A percentile compares a stretch with the other conserved stretches of the same genome.
phyloP scores from a whole-genome alignment of 768 basidiomycete species.

The Coprinopsis sp. region DNA sequence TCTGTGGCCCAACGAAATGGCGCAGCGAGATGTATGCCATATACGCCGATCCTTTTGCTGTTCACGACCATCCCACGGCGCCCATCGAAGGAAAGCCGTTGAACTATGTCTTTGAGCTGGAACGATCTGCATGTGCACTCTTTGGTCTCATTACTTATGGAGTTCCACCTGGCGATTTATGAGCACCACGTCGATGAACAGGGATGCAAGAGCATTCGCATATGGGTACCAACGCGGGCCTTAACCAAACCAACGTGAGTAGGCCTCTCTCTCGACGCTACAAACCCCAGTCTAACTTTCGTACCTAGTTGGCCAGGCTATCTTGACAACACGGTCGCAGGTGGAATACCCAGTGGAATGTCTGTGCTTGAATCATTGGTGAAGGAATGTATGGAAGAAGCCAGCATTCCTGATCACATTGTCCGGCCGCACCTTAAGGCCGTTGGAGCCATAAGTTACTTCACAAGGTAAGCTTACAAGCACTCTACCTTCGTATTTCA shows the following conservation, averaged over 20 bases:
- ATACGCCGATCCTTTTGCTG: constrained; percentile 66
- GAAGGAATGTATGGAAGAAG: constrained; percentile 94
- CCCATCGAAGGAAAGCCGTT: constrained; percentile 27
- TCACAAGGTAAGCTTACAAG: constrained; percentile 49
- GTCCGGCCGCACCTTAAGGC: constrained; percentile 54
- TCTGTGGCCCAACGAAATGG: constrained; percentile 79
- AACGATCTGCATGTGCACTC: constrained; percentile 81
- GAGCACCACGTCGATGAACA: constrained; percentile 33
- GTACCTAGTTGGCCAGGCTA: constrained; percentile 68
- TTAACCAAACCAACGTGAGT: constrained; percentile 85
- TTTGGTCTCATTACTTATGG: constrained; percentile 92
- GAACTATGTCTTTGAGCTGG: constrained; percentile 85
- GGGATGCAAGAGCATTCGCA: constrained; percentile 38
- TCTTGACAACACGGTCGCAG: constrained; percentile 89
- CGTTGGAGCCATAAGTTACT: constrained; percentile 78
- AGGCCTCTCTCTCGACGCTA: neutral
- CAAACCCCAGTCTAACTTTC: neutral
- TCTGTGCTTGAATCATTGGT: constrained; percentile 67
- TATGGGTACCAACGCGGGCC: constrained; percentile 89
- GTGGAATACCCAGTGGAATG: constrained; percentile 85
- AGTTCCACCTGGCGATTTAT: constrained; percentile 83
- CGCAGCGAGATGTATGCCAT: constrained; percentile 78
- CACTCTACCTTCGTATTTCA: neutral
- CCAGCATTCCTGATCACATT: constrained; percentile 66
- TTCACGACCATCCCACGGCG: constrained; percentile 41